phyloP scores from a whole-genome alignment of 768 basidiomycete genomes.

The Solioccasus polychromus region DNA sequence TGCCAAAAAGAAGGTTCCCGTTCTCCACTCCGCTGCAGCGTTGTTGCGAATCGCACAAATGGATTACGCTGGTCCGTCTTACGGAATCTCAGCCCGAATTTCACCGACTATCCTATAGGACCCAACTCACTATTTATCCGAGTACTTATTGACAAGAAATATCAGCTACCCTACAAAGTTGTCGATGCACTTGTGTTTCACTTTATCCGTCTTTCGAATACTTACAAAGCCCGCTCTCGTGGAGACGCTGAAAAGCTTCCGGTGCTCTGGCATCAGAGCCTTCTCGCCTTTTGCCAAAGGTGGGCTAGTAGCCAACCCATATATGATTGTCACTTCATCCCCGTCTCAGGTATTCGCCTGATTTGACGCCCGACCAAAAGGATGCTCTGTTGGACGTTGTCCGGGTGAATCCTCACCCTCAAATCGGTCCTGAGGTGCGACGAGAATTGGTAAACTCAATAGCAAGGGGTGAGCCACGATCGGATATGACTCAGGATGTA shows the following conservation, averaged over 20 bases:
- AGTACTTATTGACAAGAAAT: constrained; percentile 95
- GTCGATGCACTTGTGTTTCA: constrained; percentile 97
- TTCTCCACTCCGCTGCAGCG: constrained; percentile 96
- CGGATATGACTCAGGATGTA: constrained; percentile 61
- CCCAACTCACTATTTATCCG: constrained; percentile 97
- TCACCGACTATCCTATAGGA: constrained; percentile 37
- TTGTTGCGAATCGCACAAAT: constrained; percentile 90
- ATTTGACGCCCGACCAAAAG: constrained; percentile 95
- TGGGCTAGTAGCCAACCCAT: constrained; percentile 26
- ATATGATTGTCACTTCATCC: constrained; percentile 1
- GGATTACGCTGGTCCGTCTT: constrained; percentile 81
- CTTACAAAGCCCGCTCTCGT: constrained; percentile 68
- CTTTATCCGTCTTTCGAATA: constrained; percentile 94
- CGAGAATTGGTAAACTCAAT: constrained; percentile 88
- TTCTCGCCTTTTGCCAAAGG: constrained; percentile 94
- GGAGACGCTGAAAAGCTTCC: constrained; percentile 81
- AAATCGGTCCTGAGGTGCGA: constrained; percentile 87
- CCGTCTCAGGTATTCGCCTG: constrained; percentile 75
- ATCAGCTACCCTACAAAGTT: constrained; percentile 96
- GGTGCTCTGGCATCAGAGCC: constrained; percentile 98
- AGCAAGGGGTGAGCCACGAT: constrained; percentile 75
- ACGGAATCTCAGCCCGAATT: neutral
- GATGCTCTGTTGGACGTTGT: constrained; percentile 94
- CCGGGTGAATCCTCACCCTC: constrained; percentile 78
- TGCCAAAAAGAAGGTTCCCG: constrained; percentile 86